Base-by-base conservation (phyloP, 805 yeast species). In the Saccharomyces mikatae region DNA sequence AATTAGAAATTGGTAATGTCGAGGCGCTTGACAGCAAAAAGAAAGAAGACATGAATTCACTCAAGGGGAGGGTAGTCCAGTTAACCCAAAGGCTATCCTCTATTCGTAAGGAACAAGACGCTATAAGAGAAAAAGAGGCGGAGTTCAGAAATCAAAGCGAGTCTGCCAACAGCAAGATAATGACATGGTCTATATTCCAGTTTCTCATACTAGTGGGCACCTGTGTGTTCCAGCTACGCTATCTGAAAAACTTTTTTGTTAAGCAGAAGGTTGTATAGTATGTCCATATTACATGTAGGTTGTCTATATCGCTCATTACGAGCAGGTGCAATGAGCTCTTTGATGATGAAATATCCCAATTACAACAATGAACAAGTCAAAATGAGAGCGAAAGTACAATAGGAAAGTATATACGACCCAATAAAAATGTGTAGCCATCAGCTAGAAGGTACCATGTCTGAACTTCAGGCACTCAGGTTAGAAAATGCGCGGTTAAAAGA, bases 241-340 rank as follows among this genome's bases (percentile, higher is more conserved):
- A 87, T 64, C 78, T 90, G 72, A 86, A 86, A 72, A 72, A 83
- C 46, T 89, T 89, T 80, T 89, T 89, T 68, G 84, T 88, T 57
- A 89, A 89, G 73, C 96, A 89, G 68, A 90, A 90, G 74, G 81
- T 89, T 56, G 84, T 89, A 21, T 88, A 75, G 71, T 9, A 24
- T 29, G 22, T 24, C 13, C 10, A 24, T 14, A 5, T 4, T 46
- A 14, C 26, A 26, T 24, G 17, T 13, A 24, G 22, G 4, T 11
- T 29, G 10, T 5, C 32, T 5, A 28, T 21, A 49, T 31, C 47
- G 29, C 44, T 36, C 44, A 17, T 36, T 36, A 36, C 44, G 44
- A 21, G 10, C 9, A 9, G 44, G 24, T 36, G 44, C 44, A 17
- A 36, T 36, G 44, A 36, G 41, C 44, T 36, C 22, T 36, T 17